Base-by-base conservation (phyloP, 805 yeast species). In the Ogataea kodamae region DNA sequence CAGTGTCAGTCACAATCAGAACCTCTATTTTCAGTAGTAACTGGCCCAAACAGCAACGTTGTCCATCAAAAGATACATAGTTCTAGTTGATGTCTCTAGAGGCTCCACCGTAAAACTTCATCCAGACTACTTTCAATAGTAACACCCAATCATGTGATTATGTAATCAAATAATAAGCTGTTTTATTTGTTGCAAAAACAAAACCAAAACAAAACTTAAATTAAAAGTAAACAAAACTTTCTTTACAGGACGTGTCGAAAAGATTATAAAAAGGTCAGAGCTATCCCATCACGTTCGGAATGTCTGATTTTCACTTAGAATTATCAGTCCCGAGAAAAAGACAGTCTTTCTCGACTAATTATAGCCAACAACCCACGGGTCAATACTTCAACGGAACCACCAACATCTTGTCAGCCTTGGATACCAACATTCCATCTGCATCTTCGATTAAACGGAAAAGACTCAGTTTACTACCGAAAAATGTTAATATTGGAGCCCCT, bases 401-500 rank as follows among this genome's bases (percentile, higher is more conserved):
- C 21, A 43, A 49, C 30, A 43, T 43, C 22, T 31, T 46, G 11
- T 35, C 52, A 3, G 34, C 42, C 10, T 20, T 42, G 14, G 50
- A 46, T 29, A 22, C 42, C 9, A 43, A 44, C 25, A 35, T 44
- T 18, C 49, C 45, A n/a, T 15, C 39, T 5, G 23, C 37, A 4
- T 40, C 49, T 4, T 40, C 48, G 1, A 35, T 30, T 16, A 55
- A 50, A 28, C 46, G 55, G 20, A 51, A 53, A 21, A 45, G 61
- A 28, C 38, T 55, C 22, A 53, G 57, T 33, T 29, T 55, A 7
- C 35, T 55, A 10, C 61, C 60, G 8, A 44, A 51, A 18, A 54
- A 54, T 39, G 48, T 48, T 26, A 48, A 43, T 18, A 42, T 56
- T 12, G 61, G 61, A 6, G 59, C 59, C 5, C 59, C 62, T 15